phyloP scores from a whole-genome alignment of 306 rosid genomes.

The Ceratonia siliqua region DNA sequence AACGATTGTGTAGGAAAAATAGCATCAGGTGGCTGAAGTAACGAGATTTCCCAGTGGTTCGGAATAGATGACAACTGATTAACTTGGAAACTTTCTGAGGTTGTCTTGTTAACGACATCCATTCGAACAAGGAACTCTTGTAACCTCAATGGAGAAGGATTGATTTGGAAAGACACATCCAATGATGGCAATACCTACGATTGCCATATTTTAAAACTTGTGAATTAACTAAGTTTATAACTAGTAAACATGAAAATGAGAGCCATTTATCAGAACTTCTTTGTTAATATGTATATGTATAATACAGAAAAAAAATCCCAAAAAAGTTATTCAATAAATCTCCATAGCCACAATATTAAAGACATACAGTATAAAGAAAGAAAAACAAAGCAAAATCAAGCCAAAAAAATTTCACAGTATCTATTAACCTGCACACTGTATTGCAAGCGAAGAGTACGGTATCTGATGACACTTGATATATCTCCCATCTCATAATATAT shows the following conservation, averaged over 20 bases:
- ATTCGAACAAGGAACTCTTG: slow-evolving; percentile 85
- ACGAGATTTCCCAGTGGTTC: slow-evolving; percentile 71
- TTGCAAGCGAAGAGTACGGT: slow-evolving; percentile 86
- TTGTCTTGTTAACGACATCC: slow-evolving; percentile 84
- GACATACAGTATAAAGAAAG: slow-evolving; percentile 10
- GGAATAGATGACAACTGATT: slow-evolving; percentile 85
- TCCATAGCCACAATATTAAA: slow-evolving; percentile 9
- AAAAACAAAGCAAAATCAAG: slow-evolving; percentile 21
- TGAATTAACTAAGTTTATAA: slow-evolving; percentile 28
- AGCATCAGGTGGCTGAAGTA: slow-evolving; percentile 76
- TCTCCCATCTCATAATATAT: slow-evolving; percentile 91
- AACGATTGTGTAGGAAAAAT: slow-evolving; percentile 72
- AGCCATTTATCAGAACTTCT: background rate
- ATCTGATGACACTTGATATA: slow-evolving; percentile 68
- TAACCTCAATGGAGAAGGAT: slow-evolving; percentile 84
- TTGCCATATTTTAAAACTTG: slow-evolving; percentile 34
- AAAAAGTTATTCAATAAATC: slow-evolving; percentile 19
- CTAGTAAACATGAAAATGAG: slow-evolving; percentile 8
- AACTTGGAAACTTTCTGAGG: slow-evolving; percentile 71
- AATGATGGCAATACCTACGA: slow-evolving; percentile 82
- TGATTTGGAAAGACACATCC: slow-evolving; percentile 81
- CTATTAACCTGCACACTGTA: slow-evolving; percentile 75
- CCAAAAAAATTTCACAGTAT: slow-evolving; percentile 23
- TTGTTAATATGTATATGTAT: background rate
- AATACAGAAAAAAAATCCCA: background rate